Percentiles rank a stretch among this genome's conserved stretches.
Evolutionary conservation across 2,329 filamentous ascomycete genomes (phyloP).

Genomic region (Nemania sp.): DNA sequence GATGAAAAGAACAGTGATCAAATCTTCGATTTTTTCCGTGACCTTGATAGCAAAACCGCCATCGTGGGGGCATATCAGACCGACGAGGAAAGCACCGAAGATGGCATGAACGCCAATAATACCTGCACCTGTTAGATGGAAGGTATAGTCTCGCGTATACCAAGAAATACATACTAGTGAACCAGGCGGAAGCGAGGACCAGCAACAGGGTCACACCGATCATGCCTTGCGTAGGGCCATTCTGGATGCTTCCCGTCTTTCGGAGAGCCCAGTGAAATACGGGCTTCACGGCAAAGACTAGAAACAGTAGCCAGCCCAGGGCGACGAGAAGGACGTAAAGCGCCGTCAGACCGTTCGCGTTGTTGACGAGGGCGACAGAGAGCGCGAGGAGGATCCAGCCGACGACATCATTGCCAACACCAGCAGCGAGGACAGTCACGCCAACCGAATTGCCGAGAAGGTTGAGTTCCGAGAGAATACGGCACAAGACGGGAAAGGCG

Average conservation of each 20-base stretch:
- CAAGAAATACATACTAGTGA: slow-evolving; percentile 48
- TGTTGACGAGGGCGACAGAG: slow-evolving; percentile 91
- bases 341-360: slow-evolving; percentile 78
- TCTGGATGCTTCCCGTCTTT: slow-evolving; percentile 76
- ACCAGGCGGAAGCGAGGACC: slow-evolving; percentile 69
- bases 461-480: slow-evolving; percentile 90
- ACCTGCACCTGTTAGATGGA: slow-evolving; percentile 54
- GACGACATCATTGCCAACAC: slow-evolving; percentile 89
- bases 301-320: slow-evolving; percentile 75
- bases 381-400: slow-evolving; percentile 92
- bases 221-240: slow-evolving; percentile 84
- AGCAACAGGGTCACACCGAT: slow-evolving; percentile 82
- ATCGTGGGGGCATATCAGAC: slow-evolving; percentile 87
- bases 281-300: slow-evolving; percentile 74
- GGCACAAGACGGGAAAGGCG: slow-evolving; percentile 87
- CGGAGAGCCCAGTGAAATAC: slow-evolving; percentile 74
- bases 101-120: slow-evolving; percentile 94
- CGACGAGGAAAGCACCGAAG: slow-evolving; percentile 89
- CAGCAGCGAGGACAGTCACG: slow-evolving; percentile 87
- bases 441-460: slow-evolving; percentile 82
- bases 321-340: slow-evolving; percentile 81
- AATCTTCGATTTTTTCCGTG: slow-evolving; percentile 92
- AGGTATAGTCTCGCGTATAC: not conserved
- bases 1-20: slow-evolving; percentile 80
- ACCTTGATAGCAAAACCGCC: slow-evolving; percentile 89